A percentile compares a stretch with the other conserved stretches of the same genome.
These are phyloP conservation scores for Mollisia scopiformis DNA, from an alignment of 2,329 filamentous ascomycete species.

Conservation along the genomic window DNA sequence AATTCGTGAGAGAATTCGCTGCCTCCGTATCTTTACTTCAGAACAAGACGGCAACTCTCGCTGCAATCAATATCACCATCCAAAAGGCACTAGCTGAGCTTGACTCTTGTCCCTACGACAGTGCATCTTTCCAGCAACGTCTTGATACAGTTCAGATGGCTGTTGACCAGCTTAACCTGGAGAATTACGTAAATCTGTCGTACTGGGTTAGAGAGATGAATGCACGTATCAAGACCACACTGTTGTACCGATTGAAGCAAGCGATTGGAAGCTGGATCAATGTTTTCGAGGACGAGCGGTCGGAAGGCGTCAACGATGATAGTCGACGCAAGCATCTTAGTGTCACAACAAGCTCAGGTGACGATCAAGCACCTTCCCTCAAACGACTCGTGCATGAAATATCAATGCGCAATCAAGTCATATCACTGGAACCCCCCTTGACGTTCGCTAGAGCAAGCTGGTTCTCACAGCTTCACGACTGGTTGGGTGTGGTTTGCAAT, in stretches of 20 bases:
- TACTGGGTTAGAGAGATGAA: constrained; percentile 92
- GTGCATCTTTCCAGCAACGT: constrained; percentile 76
- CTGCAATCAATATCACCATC: constrained; percentile 76
- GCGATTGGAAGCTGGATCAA: constrained; percentile 88
- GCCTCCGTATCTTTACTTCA: constrained; percentile 86
- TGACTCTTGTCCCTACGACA: constrained; percentile 81
- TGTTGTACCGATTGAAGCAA: constrained; percentile 80
- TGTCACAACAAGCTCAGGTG: constrained; percentile 44
- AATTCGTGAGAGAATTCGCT: constrained; percentile 94
- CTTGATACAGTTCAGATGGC: constrained; percentile 87
- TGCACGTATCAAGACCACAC: constrained; percentile 76
- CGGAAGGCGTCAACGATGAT: constrained; percentile 48
- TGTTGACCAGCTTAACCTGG: constrained; percentile 94
- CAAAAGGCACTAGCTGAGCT: constrained; percentile 85
- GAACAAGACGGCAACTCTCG: constrained; percentile 79
- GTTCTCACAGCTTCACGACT: constrained; percentile 89
- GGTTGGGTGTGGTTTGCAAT: constrained; percentile 91
- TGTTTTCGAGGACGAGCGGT: constrained; percentile 69
- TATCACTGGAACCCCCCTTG: constrained; percentile 92
- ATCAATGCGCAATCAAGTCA: constrained; percentile 96
- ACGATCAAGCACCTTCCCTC: constrained; percentile 64
- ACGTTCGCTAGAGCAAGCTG: constrained; percentile 92
- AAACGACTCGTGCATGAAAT: constrained; percentile 84
- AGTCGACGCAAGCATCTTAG: constrained; percentile 54
- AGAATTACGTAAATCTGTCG: constrained; percentile 91